Base-by-base conservation (phyloP, 2,329 filamentous ascomycete species). In the Cladosporium sp. region DNA sequence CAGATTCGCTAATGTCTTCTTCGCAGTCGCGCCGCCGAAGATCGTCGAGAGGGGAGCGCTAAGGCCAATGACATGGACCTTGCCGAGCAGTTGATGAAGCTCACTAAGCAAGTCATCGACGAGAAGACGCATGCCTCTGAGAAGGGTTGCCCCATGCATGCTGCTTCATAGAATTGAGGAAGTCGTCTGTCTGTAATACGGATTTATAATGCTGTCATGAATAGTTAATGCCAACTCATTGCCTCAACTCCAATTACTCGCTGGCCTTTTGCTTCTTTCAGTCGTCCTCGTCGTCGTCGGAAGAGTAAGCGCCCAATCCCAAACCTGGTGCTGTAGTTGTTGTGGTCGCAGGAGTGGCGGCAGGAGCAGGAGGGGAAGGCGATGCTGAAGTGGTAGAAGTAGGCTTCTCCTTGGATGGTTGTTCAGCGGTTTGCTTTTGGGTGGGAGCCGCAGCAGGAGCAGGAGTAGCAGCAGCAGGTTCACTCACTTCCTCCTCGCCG, bases 31-130 rank as follows among this genome's bases (percentile, higher is more conserved):
- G 47, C 78, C 80, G 18, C 81, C 80, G 1, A 79, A 79, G 1
- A 75, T 80, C 5, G 70, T 76, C 0, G 82, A 85, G 65, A 50
- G 64, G 0, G 80, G 0, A 83, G 68, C 44, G 68, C 74, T 11
- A 54, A 76, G 56, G 67, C 69, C 19, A 68, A 70, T 47, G 73
- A 82, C 53, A 73, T 74, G n/a, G 64, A 70, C 38, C 58, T 85
- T 50, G 78, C 71, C 0, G 80, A 84, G 52, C 66, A 67, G 38
- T 56, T 85, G 63, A 85, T 85, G 81, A 73, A 75, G 47, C 58
- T 84, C 60, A 84, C 82, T 1, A 70, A 72, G 56, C 73, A 78
- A 58, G 48, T 82, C 8, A 66, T 84, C 0, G 75, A 68, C 56
- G 75, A 82, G 54, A 84, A 83, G 71, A 80, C 75, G 36, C 64